phyloP scores from a whole-genome alignment of 2,329 filamentous ascomycete genomes.

The Alternaria burnsii region DNA sequence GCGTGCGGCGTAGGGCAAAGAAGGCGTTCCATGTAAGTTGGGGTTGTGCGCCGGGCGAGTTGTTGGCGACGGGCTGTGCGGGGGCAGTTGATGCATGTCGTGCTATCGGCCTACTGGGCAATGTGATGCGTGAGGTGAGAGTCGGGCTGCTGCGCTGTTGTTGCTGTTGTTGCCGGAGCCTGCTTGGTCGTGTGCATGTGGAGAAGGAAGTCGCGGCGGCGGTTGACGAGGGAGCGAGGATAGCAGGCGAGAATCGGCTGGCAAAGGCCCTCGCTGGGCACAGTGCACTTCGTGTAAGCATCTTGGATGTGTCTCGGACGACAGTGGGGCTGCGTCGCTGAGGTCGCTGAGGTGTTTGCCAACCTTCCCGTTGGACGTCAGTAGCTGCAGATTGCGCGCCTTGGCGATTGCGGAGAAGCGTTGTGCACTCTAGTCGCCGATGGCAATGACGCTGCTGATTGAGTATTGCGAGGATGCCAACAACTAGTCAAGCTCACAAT shows the following conservation, averaged over 20 bases:
- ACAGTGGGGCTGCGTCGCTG: constrained; percentile 7
- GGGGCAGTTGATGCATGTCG: constrained; percentile 40
- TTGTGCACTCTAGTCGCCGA: neutral
- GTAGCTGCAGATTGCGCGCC: constrained; percentile 10
- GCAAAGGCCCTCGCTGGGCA: constrained; percentile 44
- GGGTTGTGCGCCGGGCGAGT: constrained; percentile 24
- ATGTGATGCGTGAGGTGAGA: constrained; percentile 17
- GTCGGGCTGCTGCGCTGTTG: constrained; percentile 23
- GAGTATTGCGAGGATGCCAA: neutral
- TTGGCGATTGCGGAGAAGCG: constrained; percentile 13
- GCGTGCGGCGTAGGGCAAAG: constrained; percentile 86
- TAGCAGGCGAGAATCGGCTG: constrained; percentile 37
- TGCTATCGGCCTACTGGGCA: constrained; percentile 15
- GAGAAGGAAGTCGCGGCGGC: constrained; percentile 38
- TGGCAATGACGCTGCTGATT: neutral
- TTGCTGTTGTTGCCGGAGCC: constrained; percentile 21
- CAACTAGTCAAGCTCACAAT: neutral
- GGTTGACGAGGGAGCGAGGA: constrained; percentile 32
- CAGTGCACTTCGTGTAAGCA: constrained; percentile 45
- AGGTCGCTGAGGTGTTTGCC: constrained; percentile 6
- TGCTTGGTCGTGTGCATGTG: constrained; percentile 38
- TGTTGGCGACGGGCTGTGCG: constrained; percentile 22
- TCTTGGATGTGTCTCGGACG: constrained; percentile 20
- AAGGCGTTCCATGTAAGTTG: constrained; percentile 81
- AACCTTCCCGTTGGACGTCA: constrained; percentile 14